phyloP scores from a whole-genome alignment of 805 yeast species.

The Priceomyces haplophilus region DNA sequence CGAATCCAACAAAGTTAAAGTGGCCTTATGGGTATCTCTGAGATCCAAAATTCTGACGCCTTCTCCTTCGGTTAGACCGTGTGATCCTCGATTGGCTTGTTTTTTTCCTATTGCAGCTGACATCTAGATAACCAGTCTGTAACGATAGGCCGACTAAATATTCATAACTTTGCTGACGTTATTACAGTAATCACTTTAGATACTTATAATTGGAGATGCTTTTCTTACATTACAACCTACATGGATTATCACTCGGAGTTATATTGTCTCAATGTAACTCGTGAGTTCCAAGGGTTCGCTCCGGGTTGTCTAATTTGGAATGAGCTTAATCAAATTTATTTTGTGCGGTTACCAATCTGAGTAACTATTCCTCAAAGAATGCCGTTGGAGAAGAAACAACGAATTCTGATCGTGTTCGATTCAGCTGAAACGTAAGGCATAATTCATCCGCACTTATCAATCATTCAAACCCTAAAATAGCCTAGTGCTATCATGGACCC shows the following conservation, averaged over 20 bases:
- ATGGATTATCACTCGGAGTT: too few species aligned
- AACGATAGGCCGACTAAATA: conserved; percentile 1
- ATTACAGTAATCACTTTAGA: not conserved
- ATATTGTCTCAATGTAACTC: not conserved
- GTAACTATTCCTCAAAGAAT: not conserved
- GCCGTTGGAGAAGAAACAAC: too few species aligned
- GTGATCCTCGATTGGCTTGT: not conserved
- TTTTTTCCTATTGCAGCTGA: not conserved
- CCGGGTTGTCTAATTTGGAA: conserved; percentile 4
- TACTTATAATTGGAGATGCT: not conserved
- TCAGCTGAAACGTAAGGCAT: too few species aligned
- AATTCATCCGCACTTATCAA: too few species aligned
- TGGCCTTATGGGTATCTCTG: conserved; percentile 33
- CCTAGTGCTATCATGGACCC: too few species aligned
- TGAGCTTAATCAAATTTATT: not conserved
- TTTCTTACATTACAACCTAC: too few species aligned
- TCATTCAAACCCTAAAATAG: too few species aligned
- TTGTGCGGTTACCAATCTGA: not conserved
- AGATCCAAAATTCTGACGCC: conserved; percentile 14
- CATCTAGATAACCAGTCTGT: conserved; percentile 6
- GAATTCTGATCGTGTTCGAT: too few species aligned
- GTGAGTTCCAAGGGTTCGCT: not conserved
- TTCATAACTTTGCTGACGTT: conserved; percentile 3
- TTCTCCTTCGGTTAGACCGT: too few species aligned
- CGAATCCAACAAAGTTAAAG: conserved; percentile 33